Percentiles rank a stretch among this genome's conserved stretches.
Conservation (phyloP, 495 filamentous ascomycete species). For the Ascodesmis nigricans region DNA sequence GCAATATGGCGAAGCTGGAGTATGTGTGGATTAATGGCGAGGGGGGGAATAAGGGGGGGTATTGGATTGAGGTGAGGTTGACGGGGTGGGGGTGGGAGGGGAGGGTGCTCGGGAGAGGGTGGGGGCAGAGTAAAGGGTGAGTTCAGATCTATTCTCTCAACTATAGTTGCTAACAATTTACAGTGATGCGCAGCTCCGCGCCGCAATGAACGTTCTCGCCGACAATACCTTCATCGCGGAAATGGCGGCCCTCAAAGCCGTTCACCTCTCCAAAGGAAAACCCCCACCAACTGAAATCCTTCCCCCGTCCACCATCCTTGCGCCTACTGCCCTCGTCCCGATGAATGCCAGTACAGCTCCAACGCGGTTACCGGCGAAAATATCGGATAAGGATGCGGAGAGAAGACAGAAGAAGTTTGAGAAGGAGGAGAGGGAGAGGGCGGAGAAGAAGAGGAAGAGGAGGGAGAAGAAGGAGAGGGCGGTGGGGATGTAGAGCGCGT, state of each 20-base stretch:
- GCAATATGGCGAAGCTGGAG: slow-evolving; percentile 7
- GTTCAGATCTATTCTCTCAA: neutral
- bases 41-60: slow-evolving; percentile 20
- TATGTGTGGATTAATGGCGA: slow-evolving; percentile 18
- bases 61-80: slow-evolving; percentile 15
- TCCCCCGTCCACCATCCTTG: too few species aligned
- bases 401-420: too few species aligned
- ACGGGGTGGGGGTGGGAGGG: slow-evolving; percentile 18
- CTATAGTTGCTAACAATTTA: neutral
- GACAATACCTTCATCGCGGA: slow-evolving; percentile 14
- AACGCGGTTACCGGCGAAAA: too few species aligned
- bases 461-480: too few species aligned
- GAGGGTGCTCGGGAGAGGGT: slow-evolving; percentile 15
- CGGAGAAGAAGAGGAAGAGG: too few species aligned
- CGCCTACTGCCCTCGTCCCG: too few species aligned
- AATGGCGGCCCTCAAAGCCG: slow-evolving; percentile 9
- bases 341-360: too few species aligned
- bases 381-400: too few species aligned
- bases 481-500: too few species aligned
- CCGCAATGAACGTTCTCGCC: slow-evolving; percentile 17
- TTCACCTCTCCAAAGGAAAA: too few species aligned
- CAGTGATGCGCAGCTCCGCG: slow-evolving; percentile 17
- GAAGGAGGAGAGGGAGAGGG: too few species aligned
- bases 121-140: slow-evolving; percentile 18
- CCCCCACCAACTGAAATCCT: too few species aligned